These are phyloP conservation scores for Volutella citrinella DNA, from an alignment of 2,329 filamentous ascomycete species.

Conservation along the genomic window DNA sequence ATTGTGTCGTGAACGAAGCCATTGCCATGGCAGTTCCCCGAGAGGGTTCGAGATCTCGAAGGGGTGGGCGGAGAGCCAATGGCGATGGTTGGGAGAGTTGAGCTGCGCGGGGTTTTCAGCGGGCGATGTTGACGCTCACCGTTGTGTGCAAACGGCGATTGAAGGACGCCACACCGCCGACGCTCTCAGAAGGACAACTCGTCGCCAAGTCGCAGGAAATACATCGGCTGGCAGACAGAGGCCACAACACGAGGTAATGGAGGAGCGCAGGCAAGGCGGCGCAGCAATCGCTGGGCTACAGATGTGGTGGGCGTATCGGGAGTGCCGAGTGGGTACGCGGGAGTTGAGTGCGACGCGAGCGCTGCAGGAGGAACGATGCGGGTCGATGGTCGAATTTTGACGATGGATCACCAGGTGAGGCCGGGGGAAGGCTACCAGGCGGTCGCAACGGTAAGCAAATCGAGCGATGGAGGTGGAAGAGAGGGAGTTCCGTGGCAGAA, in stretches of 20 bases:
- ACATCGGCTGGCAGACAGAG: slow-evolving; percentile 12
- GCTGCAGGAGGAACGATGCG: no score
- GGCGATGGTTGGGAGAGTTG: slow-evolving; percentile 3
- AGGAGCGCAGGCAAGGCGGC: slow-evolving; percentile 9
- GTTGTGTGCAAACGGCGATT: slow-evolving; percentile 25
- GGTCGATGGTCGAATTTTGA: no score
- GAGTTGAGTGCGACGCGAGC: no score
- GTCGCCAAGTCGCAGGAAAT: slow-evolving; percentile 19
- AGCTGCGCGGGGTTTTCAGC: slow-evolving; percentile 15
- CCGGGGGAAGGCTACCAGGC: no score
- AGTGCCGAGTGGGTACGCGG: no score
- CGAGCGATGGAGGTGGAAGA: no score
- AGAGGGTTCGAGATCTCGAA: background rate
- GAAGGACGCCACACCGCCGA: slow-evolving; percentile 24
- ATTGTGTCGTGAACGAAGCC: slow-evolving; percentile 22
- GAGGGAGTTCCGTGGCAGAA: no score
- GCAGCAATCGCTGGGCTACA: no score
- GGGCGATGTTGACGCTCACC: slow-evolving; percentile 11
- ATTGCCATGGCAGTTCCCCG: slow-evolving; percentile 15
- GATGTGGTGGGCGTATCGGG: no score
- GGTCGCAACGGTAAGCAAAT: no score
- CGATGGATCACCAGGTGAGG: no score
- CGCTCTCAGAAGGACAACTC: slow-evolving; percentile 27
- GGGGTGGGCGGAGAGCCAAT: no score
- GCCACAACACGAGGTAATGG: slow-evolving; percentile 7